These are phyloP conservation scores for Trypanosoma conorhini DNA, from an alignment of 208 protist species.

Conservation along the genomic window DNA sequence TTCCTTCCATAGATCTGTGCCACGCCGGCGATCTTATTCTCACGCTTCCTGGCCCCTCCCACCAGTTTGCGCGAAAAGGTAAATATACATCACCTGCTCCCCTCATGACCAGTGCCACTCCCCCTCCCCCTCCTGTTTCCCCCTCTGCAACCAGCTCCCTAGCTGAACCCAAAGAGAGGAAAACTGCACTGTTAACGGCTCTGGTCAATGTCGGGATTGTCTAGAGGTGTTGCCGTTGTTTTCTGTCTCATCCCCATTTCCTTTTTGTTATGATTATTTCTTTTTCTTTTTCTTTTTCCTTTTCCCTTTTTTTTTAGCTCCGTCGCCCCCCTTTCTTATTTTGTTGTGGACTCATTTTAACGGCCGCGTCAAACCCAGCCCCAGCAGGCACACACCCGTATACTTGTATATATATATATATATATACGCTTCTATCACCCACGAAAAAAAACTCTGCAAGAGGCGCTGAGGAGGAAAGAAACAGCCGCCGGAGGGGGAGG, in stretches of 20 bases:
- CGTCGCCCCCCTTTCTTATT: not conserved
- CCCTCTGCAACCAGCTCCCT: not conserved
- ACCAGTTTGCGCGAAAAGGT: not conserved
- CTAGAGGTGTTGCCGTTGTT: not conserved
- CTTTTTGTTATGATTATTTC: not conserved
- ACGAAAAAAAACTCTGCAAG: no score
- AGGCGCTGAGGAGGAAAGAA: no score
- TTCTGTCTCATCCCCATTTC: not conserved
- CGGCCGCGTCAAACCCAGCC: no score
- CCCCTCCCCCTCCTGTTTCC: not conserved
- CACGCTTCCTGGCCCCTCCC: no score
- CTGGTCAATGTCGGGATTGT: not conserved
- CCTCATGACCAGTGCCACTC: not conserved
- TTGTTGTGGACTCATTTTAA: not conserved
- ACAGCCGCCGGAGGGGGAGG: no score
- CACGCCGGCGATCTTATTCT: no score
- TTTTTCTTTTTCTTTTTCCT: not conserved
- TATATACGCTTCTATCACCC: no score
- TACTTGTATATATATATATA: no score
- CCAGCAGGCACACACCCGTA: no score
- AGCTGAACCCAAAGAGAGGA: not conserved
- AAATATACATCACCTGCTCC: conserved; percentile 2
- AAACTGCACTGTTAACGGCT: not conserved
- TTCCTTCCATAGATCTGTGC: not conserved
- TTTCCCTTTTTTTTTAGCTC: not conserved